A percentile compares a stretch with the other conserved stretches of the same genome.
Evolutionary conservation across 371 early-diverging fungal genomes (phyloP).

Genomic region (Cokeromyces recurvatus): DNA sequence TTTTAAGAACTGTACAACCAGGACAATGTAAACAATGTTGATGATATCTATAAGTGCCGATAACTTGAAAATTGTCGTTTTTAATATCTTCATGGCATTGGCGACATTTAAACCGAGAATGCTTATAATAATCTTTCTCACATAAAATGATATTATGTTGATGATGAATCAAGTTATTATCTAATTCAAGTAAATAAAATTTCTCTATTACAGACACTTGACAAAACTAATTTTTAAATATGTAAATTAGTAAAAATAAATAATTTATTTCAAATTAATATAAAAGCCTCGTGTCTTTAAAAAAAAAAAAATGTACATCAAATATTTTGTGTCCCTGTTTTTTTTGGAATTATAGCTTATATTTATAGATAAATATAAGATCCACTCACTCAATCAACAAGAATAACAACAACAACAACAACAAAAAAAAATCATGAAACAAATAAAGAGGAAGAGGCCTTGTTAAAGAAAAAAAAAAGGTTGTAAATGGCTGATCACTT

Average conservation of each 20-base stretch:
- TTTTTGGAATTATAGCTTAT: too few relatives aligned
- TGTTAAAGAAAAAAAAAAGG: background rate
- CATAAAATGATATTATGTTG: slow-evolving; percentile 33
- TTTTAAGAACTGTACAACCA: slow-evolving; percentile 31
- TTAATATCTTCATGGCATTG: slow-evolving; percentile 48
- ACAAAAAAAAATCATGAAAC: too few relatives aligned
- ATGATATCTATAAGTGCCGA: slow-evolving; percentile 44
- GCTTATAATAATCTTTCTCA: slow-evolving; percentile 60
- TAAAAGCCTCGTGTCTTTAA: background rate
- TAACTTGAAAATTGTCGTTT: slow-evolving; percentile 43
- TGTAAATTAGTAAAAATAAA: background rate
- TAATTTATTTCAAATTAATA: background rate
- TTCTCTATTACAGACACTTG: slow-evolving; percentile 49
- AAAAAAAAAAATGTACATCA: background rate
- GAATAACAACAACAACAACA: too few relatives aligned
- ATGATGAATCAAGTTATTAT: background rate
- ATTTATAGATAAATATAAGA: too few relatives aligned
- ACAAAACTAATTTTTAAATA: slow-evolving; percentile 36
- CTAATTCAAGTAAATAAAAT: slow-evolving; percentile 46
- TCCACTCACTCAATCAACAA: too few relatives aligned
- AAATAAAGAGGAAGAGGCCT: background rate
- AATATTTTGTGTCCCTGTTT: too few relatives aligned
- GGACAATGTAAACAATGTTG: slow-evolving; percentile 58
- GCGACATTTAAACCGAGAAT: slow-evolving; percentile 51
- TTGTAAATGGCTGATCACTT: too few relatives aligned